Percentiles rank a stretch among this genome's conserved stretches.
phyloP scores from a whole-genome alignment of 2,329 filamentous ascomycete genomes.

The Pyricularia sp. region DNA sequence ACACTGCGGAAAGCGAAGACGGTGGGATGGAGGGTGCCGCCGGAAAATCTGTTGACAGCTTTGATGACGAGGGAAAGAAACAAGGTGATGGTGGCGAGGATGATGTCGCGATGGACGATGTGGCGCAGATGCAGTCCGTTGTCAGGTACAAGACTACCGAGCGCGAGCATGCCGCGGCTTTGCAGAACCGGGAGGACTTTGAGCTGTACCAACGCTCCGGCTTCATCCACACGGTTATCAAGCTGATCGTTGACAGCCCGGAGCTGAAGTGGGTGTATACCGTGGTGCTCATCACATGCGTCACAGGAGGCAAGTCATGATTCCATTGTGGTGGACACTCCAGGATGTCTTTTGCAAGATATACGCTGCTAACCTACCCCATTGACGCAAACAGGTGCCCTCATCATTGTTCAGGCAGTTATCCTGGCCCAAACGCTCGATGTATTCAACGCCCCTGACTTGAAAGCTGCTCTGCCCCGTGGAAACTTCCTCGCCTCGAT shows the following conservation, averaged over 20 bases:
- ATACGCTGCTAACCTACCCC: neutral
- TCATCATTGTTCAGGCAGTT: conserved; percentile 32
- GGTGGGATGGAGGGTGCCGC: neutral
- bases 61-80: neutral
- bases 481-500: conserved; percentile 46
- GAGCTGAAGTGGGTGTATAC: conserved; percentile 12
- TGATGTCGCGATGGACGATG: conserved; percentile 2
- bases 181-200: conserved; percentile 13
- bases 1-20: conserved; percentile 2
- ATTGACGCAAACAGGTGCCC: conserved; percentile 11
- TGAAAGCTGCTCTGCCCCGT: conserved; percentile 19
- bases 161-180: conserved; percentile 6
- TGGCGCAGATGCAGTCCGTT: conserved; percentile 12
- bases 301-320: conserved; percentile 19
- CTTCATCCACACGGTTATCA: conserved; percentile 8
- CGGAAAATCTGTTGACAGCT: neutral
- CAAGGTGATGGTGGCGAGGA: neutral
- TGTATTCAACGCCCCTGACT: conserved; percentile 23
- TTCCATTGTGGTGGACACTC: neutral
- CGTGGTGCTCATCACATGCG: conserved; percentile 8
- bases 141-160: conserved; percentile 13
- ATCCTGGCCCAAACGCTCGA: conserved; percentile 30
- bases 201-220: conserved; percentile 11
- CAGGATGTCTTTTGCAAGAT: neutral
- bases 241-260: conserved; percentile 9